Evolutionary conservation across 2,329 filamentous ascomycete species (phyloP), one percentile per base, ranked within the genome.

Genomic region (Daldinia sp.): DNA sequence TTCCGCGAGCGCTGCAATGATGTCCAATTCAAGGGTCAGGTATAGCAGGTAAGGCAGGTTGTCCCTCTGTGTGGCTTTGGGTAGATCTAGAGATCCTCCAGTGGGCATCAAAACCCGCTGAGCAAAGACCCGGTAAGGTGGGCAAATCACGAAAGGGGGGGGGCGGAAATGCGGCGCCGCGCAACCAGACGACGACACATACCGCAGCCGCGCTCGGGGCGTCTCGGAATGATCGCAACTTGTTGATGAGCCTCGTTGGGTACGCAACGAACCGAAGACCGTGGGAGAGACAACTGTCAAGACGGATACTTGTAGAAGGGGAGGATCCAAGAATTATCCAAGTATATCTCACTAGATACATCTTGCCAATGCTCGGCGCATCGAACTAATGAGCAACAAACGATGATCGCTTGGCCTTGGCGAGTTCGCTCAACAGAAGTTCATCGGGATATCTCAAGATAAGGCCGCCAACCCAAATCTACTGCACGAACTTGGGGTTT

Each of bases 361-460:
- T 25, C 52, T n/a, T 43, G 63, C 63, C 65, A 63, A 66, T 66
- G 62, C 63, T 68, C 45, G 65, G 62, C 63, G 62, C 63, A 53
- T 56, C 57, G 58, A 25, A 57, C 58, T 27, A 57, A 51, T 62
- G 58, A 51, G 39, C 43, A 58, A 19, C 21, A 34, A n/a, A 32
- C 41, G 62, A 51, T 63, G 53, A 68, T 68, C 62, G 50, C 13
- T 55, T 51, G 39, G 59, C 48, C 65, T 66, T 65, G 65, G 65
- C 65, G 57, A 34, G 17, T 51, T 58, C 21, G 37, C 43, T 32
- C 34, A 50, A 43, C 45, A 63, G 29, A 53, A 47, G 41, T 59
- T 35, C 25, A 49, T 54, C 62, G 62, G 58, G 51, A 63, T 45
- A 64, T 67, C 58, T 39, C 29, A 52, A 25, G 39, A 13, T 53